Base-by-base conservation (phyloP, 2,329 filamentous ascomycete genomes). In the Exserohilum turcica region DNA sequence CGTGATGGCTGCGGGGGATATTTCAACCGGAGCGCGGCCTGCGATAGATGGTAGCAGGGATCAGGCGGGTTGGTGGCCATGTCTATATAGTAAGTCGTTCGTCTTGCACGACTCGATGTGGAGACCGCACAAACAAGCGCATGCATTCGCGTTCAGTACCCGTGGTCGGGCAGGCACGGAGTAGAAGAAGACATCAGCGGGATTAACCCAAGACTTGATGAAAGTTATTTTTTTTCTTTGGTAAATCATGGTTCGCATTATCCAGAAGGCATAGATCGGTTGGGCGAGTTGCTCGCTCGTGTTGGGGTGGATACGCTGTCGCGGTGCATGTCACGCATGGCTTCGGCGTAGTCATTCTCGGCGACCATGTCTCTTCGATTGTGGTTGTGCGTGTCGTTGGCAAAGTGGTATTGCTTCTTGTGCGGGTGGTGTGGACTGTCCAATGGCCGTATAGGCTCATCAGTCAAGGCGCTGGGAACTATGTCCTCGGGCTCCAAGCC, bases 341-440 rank as follows among this genome's bases (percentile, higher is more conserved):
- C 70, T 7, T 61, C 52, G 9, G 61, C 66, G 37, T 73, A 72
- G 43, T 72, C 70, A 9, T 49, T 60, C 52, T 70, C 66, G 9
- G 58, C 64, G 18, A 52, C 44, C 48, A 64, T 55, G 46, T 69
- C 59, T 28, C 51, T 54, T 10, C 54, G 56, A 33, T 64, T 53
- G n/a, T 49, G 45, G 6, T 40, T 50, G 7, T 59, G 48, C 31
- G 63, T 40, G 31, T 65, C 60, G 5, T 65, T 61, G 19, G 61
- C 54, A 38, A 61, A 62, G 2, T 65, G 58, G 13, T 63, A 60
- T 18, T 59, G 56, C 43, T 62, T 61, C 46, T 63, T 63, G 18
- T 54, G 48, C 40, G 54, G 40, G 15, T 50, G 38, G 32, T 66
- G 58, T 16, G 56, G 54, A 12, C 43, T 47, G 16, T 67, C 60